Evolutionary conservation across 306 rosid genomes (phyloP).

Genomic region (Sindora glabra): DNA sequence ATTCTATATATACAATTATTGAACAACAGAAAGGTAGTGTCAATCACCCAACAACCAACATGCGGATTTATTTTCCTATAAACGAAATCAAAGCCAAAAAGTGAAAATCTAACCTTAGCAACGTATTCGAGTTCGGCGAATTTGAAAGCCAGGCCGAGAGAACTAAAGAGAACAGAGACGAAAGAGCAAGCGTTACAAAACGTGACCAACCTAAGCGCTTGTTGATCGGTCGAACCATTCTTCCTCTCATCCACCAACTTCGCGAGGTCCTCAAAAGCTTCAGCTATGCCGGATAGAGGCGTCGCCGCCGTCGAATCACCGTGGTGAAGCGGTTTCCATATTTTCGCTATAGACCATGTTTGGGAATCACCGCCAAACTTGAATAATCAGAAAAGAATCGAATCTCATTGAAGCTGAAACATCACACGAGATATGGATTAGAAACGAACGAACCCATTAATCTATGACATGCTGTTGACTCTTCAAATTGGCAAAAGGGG

Average conservation of each 20-base stretch:
- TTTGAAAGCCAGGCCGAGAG: conserved; percentile 88
- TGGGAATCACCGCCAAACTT: not conserved
- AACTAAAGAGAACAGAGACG: conserved; percentile 70
- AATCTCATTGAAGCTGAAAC: too few relatives aligned
- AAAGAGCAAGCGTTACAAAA: conserved; percentile 60
- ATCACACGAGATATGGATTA: too few relatives aligned
- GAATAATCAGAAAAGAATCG: not conserved
- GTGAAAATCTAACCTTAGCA: conserved; percentile 48
- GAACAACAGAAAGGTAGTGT: not conserved
- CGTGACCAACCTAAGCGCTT: conserved; percentile 34
- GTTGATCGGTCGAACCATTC: not conserved
- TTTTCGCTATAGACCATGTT: conserved; percentile 12
- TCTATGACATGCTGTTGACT: too few relatives aligned
- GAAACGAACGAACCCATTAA: too few relatives aligned
- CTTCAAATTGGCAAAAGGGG: too few relatives aligned
- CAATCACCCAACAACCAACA: not conserved
- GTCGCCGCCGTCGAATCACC: not conserved
- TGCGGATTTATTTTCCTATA: too few relatives aligned
- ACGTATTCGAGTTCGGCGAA: conserved; percentile 89
- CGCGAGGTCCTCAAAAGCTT: conserved; percentile 58
- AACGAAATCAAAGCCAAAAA: not conserved
- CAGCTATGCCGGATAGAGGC: conserved; percentile 65
- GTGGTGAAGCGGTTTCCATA: conserved; percentile 2
- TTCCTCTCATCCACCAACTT: too few relatives aligned
- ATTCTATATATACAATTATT: too few relatives aligned